Percentiles rank a stretch among this genome's conserved stretches.
Evolutionary conservation across 768 basidiomycete species (phyloP).

Genomic region (Suillus placidus): DNA sequence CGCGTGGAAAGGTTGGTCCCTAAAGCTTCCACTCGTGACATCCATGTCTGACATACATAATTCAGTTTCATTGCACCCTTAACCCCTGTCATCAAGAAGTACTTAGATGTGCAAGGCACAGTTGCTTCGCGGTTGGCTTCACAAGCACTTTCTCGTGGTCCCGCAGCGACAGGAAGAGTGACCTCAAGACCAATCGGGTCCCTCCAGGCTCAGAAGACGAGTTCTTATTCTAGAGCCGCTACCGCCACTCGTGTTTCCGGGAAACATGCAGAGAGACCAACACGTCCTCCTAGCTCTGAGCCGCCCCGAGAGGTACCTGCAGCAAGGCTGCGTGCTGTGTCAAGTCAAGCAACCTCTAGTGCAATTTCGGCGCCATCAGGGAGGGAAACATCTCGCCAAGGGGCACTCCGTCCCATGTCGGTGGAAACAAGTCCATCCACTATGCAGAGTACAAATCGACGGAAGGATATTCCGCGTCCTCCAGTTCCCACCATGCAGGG

Average conservation of each 20-base stretch:
- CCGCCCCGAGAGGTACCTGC: background rate
- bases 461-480: background rate
- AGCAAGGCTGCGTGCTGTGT: background rate
- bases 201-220: conserved; percentile 5
- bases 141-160: background rate
- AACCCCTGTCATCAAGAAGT: conserved; percentile 76
- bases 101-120: conserved; percentile 54
- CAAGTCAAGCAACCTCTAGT: background rate
- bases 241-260: background rate
- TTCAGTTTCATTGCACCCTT: conserved; percentile 72
- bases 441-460: background rate
- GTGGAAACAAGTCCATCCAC: background rate
- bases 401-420: conserved; percentile 1
- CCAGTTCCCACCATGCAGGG: conserved; percentile 9
- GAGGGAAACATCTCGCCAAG: conserved; percentile 4
- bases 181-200: background rate
- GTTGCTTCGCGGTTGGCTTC: background rate
- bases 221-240: conserved; percentile 2
- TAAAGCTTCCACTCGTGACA: conserved; percentile 1
- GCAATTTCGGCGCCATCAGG: background rate
- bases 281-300: background rate
- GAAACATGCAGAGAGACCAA: background rate
- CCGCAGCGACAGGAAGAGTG: background rate
- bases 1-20: conserved; percentile 64
- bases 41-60: conserved; percentile 13